Conservation (phyloP, 2,329 filamentous ascomycete species). For the Ophiostoma tasmaniense region DNA sequence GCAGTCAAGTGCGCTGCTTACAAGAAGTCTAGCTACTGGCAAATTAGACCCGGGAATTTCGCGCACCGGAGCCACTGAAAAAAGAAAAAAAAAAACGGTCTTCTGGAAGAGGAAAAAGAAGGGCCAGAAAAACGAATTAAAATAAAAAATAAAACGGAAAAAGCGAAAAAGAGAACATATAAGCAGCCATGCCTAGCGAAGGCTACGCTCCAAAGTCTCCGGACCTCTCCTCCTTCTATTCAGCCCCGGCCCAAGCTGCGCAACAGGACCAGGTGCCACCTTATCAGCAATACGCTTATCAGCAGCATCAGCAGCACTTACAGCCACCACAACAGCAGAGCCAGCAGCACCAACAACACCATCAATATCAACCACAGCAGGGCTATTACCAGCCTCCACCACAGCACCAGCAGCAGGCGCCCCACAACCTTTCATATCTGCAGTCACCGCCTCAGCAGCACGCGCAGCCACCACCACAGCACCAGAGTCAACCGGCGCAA, state of each 20-base stretch:
- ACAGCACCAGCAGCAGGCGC: slow-evolving; percentile 8
- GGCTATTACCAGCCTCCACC: slow-evolving; percentile 19
- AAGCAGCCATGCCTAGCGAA: slow-evolving; percentile 40
- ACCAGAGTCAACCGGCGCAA: not conserved
- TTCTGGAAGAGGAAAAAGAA: slow-evolving; percentile 1
- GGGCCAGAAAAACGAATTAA: slow-evolving; percentile 7
- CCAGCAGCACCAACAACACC: slow-evolving; percentile 1
- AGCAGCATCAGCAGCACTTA: slow-evolving; percentile 20
- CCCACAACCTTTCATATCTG: slow-evolving; percentile 14
- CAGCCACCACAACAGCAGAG: slow-evolving; percentile 19
- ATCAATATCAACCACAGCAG: not conserved
- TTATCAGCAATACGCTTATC: slow-evolving; percentile 23
- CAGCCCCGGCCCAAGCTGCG: slow-evolving; percentile 26
- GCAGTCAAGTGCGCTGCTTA: slow-evolving; percentile 8
- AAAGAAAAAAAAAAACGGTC: not conserved
- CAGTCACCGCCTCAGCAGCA: slow-evolving; percentile 22
- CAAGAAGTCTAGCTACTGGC: not conserved
- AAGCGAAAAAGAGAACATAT: not conserved
- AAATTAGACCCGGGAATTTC: slow-evolving; percentile 12
- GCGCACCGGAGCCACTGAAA: slow-evolving; percentile 1
- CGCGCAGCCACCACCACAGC: not conserved
- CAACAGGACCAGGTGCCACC: slow-evolving; percentile 21
- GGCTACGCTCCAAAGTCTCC: slow-evolving; percentile 51
- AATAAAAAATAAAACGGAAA: not conserved
- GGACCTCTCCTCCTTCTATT: slow-evolving; percentile 49